These are phyloP conservation scores for Teunomyces cretensis DNA, from an alignment of 805 yeast genomes.

Conservation along the genomic window DNA sequence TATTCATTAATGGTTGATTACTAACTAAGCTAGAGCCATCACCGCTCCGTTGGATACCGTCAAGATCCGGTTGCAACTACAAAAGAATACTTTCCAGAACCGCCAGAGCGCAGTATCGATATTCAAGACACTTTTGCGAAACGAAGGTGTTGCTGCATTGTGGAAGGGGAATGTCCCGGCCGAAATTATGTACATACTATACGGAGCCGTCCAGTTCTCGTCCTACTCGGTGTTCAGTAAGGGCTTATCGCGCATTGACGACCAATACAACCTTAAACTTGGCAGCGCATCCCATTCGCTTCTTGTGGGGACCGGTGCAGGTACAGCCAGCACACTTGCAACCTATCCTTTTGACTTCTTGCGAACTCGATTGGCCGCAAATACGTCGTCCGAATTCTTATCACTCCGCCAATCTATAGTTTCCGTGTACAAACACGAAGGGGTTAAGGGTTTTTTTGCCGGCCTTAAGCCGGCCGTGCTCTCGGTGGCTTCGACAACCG, in stretches of 20 bases:
- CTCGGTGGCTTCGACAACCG: slow-evolving; percentile 70
- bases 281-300: slow-evolving; percentile 43
- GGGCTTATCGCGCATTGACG: slow-evolving; percentile 32
- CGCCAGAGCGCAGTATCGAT: slow-evolving; percentile 19
- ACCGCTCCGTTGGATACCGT: slow-evolving; percentile 80
- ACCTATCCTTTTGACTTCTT: slow-evolving; percentile 93
- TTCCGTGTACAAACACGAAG: slow-evolving; percentile 31
- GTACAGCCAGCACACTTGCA: slow-evolving; percentile 63
- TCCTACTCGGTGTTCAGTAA: slow-evolving; percentile 59
- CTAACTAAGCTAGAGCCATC: slow-evolving; percentile 44
- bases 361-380: slow-evolving; percentile 82
- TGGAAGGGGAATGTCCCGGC: slow-evolving; percentile 99
- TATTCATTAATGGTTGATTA: slow-evolving; percentile 1
- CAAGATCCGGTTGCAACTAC: slow-evolving; percentile 73
- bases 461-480: slow-evolving; percentile 53
- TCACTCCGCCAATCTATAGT: slow-evolving; percentile 32
- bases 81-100: slow-evolving; percentile 23
- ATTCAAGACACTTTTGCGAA: slow-evolving; percentile 41
- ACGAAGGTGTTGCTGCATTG: slow-evolving; percentile 74
- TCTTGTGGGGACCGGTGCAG: slow-evolving; percentile 75
- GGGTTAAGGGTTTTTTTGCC: slow-evolving; percentile 47
- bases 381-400: slow-evolving; percentile 35
- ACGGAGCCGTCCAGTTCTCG: slow-evolving; percentile 85
- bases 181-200: slow-evolving; percentile 75
- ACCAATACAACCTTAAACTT: slow-evolving; percentile 18